phyloP scores from a whole-genome alignment of 106 monocot genomes.

The Alisma plantagoaquatica region DNA sequence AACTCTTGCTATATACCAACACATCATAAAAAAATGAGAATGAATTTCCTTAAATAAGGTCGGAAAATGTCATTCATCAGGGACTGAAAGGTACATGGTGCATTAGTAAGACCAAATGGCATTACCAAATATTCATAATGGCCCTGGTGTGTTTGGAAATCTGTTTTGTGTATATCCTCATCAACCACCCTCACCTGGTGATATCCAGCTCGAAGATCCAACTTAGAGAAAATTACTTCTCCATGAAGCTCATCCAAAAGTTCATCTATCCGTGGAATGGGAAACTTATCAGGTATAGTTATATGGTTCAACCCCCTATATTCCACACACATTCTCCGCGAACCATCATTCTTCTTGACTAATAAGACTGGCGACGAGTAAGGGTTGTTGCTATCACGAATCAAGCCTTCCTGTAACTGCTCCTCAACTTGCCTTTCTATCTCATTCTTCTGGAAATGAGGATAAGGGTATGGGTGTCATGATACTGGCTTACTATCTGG shows the following conservation, averaged over 20 bases:
- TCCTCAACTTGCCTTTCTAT: background rate
- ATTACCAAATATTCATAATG: conserved; percentile 1
- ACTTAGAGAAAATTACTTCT: background rate
- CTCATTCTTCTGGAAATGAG: conserved; percentile 1
- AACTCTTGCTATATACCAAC: background rate
- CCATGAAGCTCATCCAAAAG: background rate
- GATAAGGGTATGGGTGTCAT: background rate
- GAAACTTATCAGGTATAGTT: background rate
- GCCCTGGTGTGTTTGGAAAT: background rate
- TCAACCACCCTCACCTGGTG: background rate
- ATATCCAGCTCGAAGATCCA: background rate
- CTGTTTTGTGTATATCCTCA: background rate
- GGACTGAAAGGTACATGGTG: background rate
- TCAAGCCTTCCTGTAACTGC: background rate
- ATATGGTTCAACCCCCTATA: background rate
- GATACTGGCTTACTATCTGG: background rate
- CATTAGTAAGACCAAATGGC: background rate
- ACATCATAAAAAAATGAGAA: background rate
- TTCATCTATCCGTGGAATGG: conserved; percentile 1
- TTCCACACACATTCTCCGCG: background rate
- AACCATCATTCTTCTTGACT: background rate
- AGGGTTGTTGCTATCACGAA: background rate
- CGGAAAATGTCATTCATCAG: background rate
- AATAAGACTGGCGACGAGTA: background rate
- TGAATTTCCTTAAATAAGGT: background rate